Evolutionary conservation across 768 basidiomycete genomes (phyloP), one percentile per base, ranked within the genome.

Genomic region (Lactarius pseudohatsudake): DNA sequence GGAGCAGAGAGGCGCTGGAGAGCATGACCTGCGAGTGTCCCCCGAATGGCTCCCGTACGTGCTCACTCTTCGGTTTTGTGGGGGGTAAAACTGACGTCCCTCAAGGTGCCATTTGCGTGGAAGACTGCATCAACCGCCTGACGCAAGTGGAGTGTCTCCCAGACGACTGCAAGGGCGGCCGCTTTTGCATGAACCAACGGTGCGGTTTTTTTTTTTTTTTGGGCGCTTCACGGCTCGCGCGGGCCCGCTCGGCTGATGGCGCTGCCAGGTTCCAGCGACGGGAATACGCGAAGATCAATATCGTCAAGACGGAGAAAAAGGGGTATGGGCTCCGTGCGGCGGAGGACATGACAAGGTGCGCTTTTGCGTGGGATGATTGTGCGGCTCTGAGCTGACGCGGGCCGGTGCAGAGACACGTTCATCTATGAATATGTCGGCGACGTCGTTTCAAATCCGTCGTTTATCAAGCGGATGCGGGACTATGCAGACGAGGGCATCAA

Each of bases 371-470:
- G 43, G n/a, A n/a, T n/a, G 43, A 9, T 3, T 10, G 20, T 9
- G 11, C 13, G 4, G 4, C 13, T 13, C 13, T 26, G 47, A 11
- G 3, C n/a, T 62, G 50, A 57, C 54, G 41, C 34, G 34, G 34
- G 57, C 61, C 22, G 4, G 15, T 56, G 10, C 75, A 98, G 96
- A 72, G 96, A 98, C 74, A 71, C 84, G 0, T 94, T 99, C 77
- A 91, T 99, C 64, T 98, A 98, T 75, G 97, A 99, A 77, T 98
- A 99, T 74, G 88, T 98, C 40, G 97, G 97, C 38, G 97, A 99
- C 69, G 94, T 99, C 26, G 92, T 99, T 71, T 90, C 86, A 65
- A 90, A 93, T 41, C 79, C 80, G 13, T 89, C 90, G 18, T 97
- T 99, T 76, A 86, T 90, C 77, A 94, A 92, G 76, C 87, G 96